A percentile compares a stretch with the other conserved stretches of the same genome.
Conservation (phyloP, 2,329 filamentous ascomycete genomes). For the Penicillium sp. region DNA sequence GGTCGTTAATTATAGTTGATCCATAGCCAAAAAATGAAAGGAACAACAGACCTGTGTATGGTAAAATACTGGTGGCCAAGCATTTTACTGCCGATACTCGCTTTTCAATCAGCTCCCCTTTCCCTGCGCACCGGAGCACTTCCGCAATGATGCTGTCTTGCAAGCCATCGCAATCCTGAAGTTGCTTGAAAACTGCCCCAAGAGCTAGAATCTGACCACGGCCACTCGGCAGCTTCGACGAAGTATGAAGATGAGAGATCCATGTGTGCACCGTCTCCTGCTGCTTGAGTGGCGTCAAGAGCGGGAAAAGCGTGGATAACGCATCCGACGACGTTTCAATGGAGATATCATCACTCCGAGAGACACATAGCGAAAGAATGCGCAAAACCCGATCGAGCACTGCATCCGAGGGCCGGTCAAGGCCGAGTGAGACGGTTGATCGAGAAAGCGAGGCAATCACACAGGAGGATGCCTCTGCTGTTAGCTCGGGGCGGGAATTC, state of each 20-base stretch:
- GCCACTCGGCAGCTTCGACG: slow-evolving; percentile 37
- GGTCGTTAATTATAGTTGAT: slow-evolving; percentile 15
- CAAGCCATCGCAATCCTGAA: slow-evolving; percentile 22
- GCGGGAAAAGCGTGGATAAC: slow-evolving; percentile 37
- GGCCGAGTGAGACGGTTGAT: slow-evolving; percentile 15
- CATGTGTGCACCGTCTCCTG: slow-evolving; percentile 36
- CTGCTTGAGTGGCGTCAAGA: slow-evolving; percentile 31
- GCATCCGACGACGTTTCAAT: slow-evolving; percentile 41
- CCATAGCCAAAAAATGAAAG: neutral
- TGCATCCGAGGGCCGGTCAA: slow-evolving; percentile 16
- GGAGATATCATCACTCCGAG: slow-evolving; percentile 37
- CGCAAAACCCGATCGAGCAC: slow-evolving; percentile 29
- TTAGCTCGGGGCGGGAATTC: slow-evolving; percentile 39
- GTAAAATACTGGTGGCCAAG: slow-evolving; percentile 35
- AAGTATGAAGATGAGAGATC: slow-evolving; percentile 36
- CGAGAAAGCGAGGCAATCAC: slow-evolving; percentile 38
- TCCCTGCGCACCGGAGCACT: slow-evolving; percentile 32
- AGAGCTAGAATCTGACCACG: slow-evolving; percentile 43
- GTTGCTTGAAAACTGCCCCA: slow-evolving; percentile 36
- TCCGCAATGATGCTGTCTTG: slow-evolving; percentile 30
- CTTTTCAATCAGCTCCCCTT: slow-evolving; percentile 40
- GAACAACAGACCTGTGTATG: slow-evolving; percentile 32
- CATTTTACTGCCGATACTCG: slow-evolving; percentile 40
- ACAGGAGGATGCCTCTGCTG: slow-evolving; percentile 38
- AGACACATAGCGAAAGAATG: slow-evolving; percentile 38